Conservation (phyloP, 2,329 filamentous ascomycete genomes). For the Lecanicillium sp. region DNA sequence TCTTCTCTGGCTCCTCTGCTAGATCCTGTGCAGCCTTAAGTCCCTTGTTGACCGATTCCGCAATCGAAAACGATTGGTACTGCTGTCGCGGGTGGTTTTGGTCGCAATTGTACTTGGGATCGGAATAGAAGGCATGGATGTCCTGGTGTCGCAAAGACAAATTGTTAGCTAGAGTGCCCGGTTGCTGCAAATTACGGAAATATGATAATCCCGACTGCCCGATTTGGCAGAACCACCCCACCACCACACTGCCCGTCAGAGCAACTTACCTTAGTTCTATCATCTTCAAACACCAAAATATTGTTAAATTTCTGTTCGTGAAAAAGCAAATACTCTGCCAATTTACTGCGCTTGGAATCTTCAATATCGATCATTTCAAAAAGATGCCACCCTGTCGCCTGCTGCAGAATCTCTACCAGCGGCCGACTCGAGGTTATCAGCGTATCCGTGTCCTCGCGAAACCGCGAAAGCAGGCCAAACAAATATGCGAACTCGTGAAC, state of each 20-base stretch:
- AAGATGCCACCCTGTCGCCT: slow-evolving; percentile 1
- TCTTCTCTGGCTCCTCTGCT: no score
- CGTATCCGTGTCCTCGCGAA: no score
- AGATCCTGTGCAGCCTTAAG: no score
- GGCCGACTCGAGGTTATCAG: no score
- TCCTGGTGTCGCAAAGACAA: slow-evolving; percentile 5
- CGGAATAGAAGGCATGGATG: not conserved
- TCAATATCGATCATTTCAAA: slow-evolving; percentile 1
- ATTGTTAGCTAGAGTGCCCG: slow-evolving; percentile 13
- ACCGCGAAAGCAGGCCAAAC: not conserved
- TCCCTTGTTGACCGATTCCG: no score
- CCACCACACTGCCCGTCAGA: not conserved
- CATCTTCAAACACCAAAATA: slow-evolving; percentile 11
- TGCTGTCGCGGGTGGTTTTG: not conserved
- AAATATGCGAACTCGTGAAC: slow-evolving; percentile 11
- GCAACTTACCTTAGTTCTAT: slow-evolving; percentile 7
- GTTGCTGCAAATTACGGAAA: slow-evolving; percentile 8
- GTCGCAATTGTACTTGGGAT: not conserved
- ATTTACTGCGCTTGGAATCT: not conserved
- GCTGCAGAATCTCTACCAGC: not conserved
- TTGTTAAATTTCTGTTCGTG: slow-evolving; percentile 1
- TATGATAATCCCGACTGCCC: slow-evolving; percentile 12
- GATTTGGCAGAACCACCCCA: not conserved
- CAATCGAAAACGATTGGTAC: not conserved
- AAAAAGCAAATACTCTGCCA: slow-evolving; percentile 7